Percentiles rank a stretch among this genome's conserved stretches.
phyloP scores from a whole-genome alignment of 768 basidiomycete genomes.

The Collybia sp. region DNA sequence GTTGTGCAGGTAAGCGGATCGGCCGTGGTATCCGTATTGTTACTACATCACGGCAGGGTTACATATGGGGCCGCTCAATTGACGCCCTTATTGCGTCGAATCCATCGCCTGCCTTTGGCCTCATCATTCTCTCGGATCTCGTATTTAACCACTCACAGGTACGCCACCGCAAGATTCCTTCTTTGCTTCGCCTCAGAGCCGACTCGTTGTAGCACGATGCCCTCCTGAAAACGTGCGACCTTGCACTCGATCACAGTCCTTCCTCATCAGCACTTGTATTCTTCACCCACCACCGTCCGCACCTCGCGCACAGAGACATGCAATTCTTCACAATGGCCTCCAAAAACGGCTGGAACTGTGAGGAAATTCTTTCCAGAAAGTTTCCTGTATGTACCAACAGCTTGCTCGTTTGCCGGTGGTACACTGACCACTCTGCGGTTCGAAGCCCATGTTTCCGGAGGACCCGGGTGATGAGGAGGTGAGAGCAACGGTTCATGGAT shows the following conservation, averaged over 20 bases:
- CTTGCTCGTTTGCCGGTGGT: too few species aligned
- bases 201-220: slow-evolving; percentile 62
- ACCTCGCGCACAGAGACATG: slow-evolving; percentile 78
- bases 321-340: slow-evolving; percentile 70
- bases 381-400: slow-evolving; percentile 51
- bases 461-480: neutral
- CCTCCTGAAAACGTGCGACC: slow-evolving; percentile 69
- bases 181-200: neutral
- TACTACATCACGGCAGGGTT: slow-evolving; percentile 46
- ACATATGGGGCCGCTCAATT: slow-evolving; percentile 69
- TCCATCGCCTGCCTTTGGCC: slow-evolving; percentile 48
- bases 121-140: slow-evolving; percentile 88
- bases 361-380: slow-evolving; percentile 58
- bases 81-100: slow-evolving; percentile 37
- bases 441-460: neutral
- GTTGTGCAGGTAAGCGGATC: slow-evolving; percentile 20
- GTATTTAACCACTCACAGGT: slow-evolving; percentile 95
- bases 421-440: too few species aligned
- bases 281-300: slow-evolving; percentile 86
- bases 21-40: neutral
- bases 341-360: slow-evolving; percentile 64
- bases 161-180: neutral
- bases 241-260: slow-evolving; percentile 20
- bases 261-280: slow-evolving; percentile 60
- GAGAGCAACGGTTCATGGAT: neutral